Evolutionary conservation across 495 filamentous ascomycete genomes (phyloP).

Genomic region (Penicillium alfredii): DNA sequence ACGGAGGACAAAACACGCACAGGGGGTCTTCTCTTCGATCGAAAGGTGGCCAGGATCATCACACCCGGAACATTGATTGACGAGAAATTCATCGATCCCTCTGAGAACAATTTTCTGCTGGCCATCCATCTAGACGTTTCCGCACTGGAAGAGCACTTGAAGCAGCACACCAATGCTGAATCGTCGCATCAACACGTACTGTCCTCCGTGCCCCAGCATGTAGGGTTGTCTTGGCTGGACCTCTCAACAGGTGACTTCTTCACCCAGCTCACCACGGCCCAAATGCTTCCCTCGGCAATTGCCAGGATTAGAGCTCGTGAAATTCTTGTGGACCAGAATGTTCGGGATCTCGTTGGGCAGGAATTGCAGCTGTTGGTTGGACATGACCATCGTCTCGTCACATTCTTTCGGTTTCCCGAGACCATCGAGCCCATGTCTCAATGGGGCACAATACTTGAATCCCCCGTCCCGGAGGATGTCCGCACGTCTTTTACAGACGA

Average conservation of each 20-base stretch:
- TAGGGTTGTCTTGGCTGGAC: slow-evolving; percentile 92
- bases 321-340: slow-evolving; percentile 64
- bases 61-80: slow-evolving; percentile 95
- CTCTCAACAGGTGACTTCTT: slow-evolving; percentile 91
- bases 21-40: slow-evolving; percentile 74
- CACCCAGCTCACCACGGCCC: slow-evolving; percentile 70
- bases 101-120: slow-evolving; percentile 86
- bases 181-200: slow-evolving; percentile 31
- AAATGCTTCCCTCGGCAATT: slow-evolving; percentile 68
- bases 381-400: slow-evolving; percentile 42
- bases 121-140: slow-evolving; percentile 54
- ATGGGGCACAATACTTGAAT: slow-evolving; percentile 75
- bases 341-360: slow-evolving; percentile 43
- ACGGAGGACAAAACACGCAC: slow-evolving; percentile 59
- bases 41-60: slow-evolving; percentile 77
- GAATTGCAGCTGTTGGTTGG: slow-evolving; percentile 38
- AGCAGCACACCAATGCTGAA: slow-evolving; percentile 13
- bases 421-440: slow-evolving; percentile 44
- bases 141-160: slow-evolving; percentile 16
- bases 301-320: slow-evolving; percentile 81
- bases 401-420: slow-evolving; percentile 33
- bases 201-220: slow-evolving; percentile 35
- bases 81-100: slow-evolving; percentile 92
- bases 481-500: slow-evolving; percentile 39
- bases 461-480: slow-evolving; percentile 40